phyloP scores from a whole-genome alignment of 768 basidiomycete species.

The Lactarius sanguifluus region DNA sequence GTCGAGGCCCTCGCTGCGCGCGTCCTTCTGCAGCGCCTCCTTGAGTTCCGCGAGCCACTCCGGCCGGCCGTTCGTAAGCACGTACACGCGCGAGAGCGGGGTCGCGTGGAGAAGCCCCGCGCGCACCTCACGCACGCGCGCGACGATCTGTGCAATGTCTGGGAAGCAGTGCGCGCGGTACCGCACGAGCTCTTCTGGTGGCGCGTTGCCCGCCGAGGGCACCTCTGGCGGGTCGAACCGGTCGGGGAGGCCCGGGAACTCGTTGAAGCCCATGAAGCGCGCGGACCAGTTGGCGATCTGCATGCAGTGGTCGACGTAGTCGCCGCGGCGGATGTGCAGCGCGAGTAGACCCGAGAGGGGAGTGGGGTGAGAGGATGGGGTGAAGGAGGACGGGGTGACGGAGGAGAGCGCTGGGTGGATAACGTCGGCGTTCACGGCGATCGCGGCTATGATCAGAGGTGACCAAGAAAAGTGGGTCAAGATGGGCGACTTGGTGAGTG shows the following conservation, averaged over 20 bases:
- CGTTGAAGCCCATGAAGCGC: constrained; percentile 47
- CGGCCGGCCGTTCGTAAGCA: constrained; percentile 47
- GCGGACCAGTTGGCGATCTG: constrained; percentile 38
- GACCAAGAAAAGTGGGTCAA: constrained; percentile 43
- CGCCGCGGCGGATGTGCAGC: constrained; percentile 52
- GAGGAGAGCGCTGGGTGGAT: constrained; percentile 22
- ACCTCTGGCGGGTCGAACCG: constrained; percentile 33
- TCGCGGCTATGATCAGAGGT: constrained; percentile 36
- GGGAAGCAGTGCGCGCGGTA: constrained; percentile 47
- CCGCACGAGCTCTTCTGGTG: constrained; percentile 32
- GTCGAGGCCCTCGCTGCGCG: constrained; percentile 18
- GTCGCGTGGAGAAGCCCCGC: constrained; percentile 27
- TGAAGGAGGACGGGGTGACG: constrained; percentile 3
- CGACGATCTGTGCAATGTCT: constrained; percentile 41
- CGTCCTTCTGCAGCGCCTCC: constrained; percentile 33
- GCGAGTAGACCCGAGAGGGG: constrained; percentile 44
- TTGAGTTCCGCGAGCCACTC: constrained; percentile 44
- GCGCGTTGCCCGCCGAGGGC: too few relatives aligned
- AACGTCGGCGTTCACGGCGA: constrained; percentile 36
- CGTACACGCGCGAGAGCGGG: constrained; percentile 42
- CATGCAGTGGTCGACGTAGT: constrained; percentile 46
- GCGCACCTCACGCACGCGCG: constrained; percentile 39
- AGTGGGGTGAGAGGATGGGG: constrained; percentile 22
- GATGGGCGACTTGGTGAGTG: constrained; percentile 38
- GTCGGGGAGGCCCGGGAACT: constrained; percentile 44